Base-by-base conservation (phyloP, 176 grass and related monocot genomes). In the Rhynchospora breviuscula region DNA sequence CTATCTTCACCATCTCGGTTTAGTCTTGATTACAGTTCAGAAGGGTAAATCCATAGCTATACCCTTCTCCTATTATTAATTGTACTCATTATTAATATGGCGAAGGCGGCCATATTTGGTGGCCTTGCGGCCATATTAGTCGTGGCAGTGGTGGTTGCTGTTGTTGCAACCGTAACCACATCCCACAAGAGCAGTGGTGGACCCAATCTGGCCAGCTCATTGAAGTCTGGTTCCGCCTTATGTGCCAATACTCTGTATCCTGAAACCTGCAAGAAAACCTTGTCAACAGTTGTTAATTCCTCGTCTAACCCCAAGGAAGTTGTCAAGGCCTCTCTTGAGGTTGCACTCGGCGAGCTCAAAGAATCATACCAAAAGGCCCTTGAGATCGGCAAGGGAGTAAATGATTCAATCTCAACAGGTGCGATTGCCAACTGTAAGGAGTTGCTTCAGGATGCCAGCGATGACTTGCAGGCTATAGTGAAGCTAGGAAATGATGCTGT, bases 241-340 rank as follows among this genome's bases (percentile, higher is more conserved):
- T 98, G 95, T 89, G 70, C 79, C 10, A 31, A 82, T 21, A 98
- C 95, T 22, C 68, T 85, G 73, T 98, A 93, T 89, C 93, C 85
- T 8, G 80, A 72, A 0, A 85, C 88, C 52, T 98, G 95, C 88
- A 87, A 93, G 85, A 68, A 68, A 26, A 91, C 90, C 63, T 84
- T 98, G 2, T 79, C 69, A 7, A 57, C 86, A 11, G 17, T 88
- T 10, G 80, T 89, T 29, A 95, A 90, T 29, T 79, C 84, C 17
- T 64, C 84, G 8, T 21, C 88, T 23, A 81, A 26, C 58, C 84
- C 95, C 4, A 82, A 87, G 77, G 90, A 91, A 8, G 15, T 91
- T 14, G 19, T 98, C 79, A 82, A 47, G 18, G 87, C 87, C 0
- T 85, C 89, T 33, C 8, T 98, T 13, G 18, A 87, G 73, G 73